Evolutionary conservation across 1,284 basidiomycete genomes (phyloP).

Genomic region (Leccinum solheimii): DNA sequence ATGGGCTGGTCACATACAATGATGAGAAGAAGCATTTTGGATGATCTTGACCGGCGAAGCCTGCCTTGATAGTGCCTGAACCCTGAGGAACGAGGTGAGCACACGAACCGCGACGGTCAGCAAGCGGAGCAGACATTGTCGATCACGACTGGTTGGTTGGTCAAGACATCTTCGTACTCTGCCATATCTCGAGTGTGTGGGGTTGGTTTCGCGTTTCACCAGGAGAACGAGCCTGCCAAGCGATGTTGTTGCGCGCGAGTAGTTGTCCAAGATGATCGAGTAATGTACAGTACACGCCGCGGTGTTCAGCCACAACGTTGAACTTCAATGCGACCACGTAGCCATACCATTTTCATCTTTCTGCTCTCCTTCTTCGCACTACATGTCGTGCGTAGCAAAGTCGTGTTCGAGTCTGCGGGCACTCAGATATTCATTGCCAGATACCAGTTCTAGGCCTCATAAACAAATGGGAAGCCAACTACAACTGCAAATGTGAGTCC

Average conservation of each 20-base stretch:
- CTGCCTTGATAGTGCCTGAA: constrained; percentile 96
- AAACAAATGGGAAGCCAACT: constrained; percentile 81
- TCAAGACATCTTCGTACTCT: constrained; percentile 87
- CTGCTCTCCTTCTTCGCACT: constrained; percentile 20
- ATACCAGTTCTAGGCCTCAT: constrained; percentile 47
- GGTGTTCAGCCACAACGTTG: constrained; percentile 21
- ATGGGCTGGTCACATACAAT: constrained; percentile 68
- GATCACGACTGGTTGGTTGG: constrained; percentile 93
- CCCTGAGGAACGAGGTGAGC: constrained; percentile 57
- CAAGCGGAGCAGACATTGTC: constrained; percentile 75
- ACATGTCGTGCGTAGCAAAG: constrained; percentile 30
- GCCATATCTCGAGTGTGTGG: constrained; percentile 49
- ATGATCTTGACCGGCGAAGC: constrained; percentile 96
- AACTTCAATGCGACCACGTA: constrained; percentile 22
- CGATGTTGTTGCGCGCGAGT: not conserved
- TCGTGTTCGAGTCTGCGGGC: constrained; percentile 2
- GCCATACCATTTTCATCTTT: constrained; percentile 14
- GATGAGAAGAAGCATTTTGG: constrained; percentile 98
- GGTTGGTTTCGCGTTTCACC: constrained; percentile 7
- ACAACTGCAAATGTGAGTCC: constrained; percentile 70
- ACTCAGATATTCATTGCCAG: constrained; percentile 35
- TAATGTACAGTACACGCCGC: not conserved
- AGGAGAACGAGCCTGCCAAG: not conserved
- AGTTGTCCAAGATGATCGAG: not conserved
- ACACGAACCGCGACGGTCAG: constrained; percentile 19